Base-by-base conservation (phyloP, 495 filamentous ascomycete species). In the Neurospora tetrasperma region DNA sequence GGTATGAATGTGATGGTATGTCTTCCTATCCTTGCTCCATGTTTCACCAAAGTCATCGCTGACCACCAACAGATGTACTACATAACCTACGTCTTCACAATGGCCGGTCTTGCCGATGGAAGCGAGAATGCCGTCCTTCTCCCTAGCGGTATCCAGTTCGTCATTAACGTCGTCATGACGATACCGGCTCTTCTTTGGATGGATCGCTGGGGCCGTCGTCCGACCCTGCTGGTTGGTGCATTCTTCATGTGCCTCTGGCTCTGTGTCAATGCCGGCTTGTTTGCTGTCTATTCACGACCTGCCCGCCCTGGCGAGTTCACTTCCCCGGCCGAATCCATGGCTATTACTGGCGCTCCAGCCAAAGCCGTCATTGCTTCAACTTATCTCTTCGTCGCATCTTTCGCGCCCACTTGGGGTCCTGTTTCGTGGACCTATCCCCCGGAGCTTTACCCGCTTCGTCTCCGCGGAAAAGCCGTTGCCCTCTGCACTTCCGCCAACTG, bases 1-100 rank as follows among this genome's bases (percentile, higher is more conserved):
- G 93, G 93, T 16, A 93, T 93, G 90, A 94, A 94, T 78, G 91
- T 93, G 14, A 94, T 94, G 91, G 93, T 93, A 88, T 12, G 74
- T 76, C 82, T 73, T 87, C 62, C 85, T 82, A 68, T 81, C 78
- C 59, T 68, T 68, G 14, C 62, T 35, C 23, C 76, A 79, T 73
- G 74, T 76, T 16, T 72, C 71, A 4, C 40, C 70, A 9, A 69
- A 3, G 5, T 54, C 4, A 70, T 27, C 72, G 70, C 74, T 79
- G 27, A 68, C 71, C 20, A 11, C 6, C 42, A 42, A 0, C 38
- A 79, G 79, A 82, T 81, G 81, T 87, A 86, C 79, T 87, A 86
- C 72, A 86, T 87, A 40, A 84, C 86, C 27, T 92, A 93, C 69
- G 85, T 92, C 74, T 92, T 92, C 75, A 87, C 88, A 31, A 92